A percentile compares a stretch with the other conserved stretches of the same genome.
These are phyloP conservation scores for Blastobotrys malaysiensis DNA, from an alignment of 1,139 yeast genomes.

Conservation along the genomic window DNA sequence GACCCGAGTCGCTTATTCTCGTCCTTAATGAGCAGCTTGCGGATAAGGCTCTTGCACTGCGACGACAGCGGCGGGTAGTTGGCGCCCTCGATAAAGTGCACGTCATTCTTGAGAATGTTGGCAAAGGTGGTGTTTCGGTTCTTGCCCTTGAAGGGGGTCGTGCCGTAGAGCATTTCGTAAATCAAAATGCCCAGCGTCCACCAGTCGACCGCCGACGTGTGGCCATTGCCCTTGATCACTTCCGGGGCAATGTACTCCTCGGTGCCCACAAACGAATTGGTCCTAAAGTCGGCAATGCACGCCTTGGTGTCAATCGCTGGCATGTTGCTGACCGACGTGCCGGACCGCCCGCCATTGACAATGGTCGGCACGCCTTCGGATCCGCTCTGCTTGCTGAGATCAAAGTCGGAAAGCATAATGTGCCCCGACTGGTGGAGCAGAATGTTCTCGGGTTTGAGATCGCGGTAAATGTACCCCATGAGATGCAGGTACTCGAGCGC, in stretches of 20 bases:
- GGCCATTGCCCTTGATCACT: constrained; percentile 94
- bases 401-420: constrained; percentile 96
- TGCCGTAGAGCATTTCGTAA: constrained; percentile 91
- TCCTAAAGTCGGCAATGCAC: constrained; percentile 91
- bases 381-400: constrained; percentile 83
- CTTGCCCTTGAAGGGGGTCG: constrained; percentile 91
- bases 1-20: constrained; percentile 86
- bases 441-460: constrained; percentile 92
- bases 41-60: constrained; percentile 70
- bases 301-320: constrained; percentile 78
- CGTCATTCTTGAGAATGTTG: constrained; percentile 78
- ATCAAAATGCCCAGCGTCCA: constrained; percentile 94
- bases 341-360: constrained; percentile 31
- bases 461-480: constrained; percentile 95
- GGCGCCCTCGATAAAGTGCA: constrained; percentile 52
- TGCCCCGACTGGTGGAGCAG: constrained; percentile 93
- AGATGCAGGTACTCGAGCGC: constrained; percentile 92
- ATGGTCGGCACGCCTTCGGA: constrained; percentile 47
- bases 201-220: constrained; percentile 98
- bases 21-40: constrained; percentile 78
- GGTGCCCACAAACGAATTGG: constrained; percentile 96
- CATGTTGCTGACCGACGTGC: constrained; percentile 26
- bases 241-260: constrained; percentile 98
- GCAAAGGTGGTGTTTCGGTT: constrained; percentile 86
- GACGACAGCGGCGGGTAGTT: constrained; percentile 53